Evolutionary conservation across 495 filamentous ascomycete species (phyloP).

Genomic region (Aspergillus bertholletiae): DNA sequence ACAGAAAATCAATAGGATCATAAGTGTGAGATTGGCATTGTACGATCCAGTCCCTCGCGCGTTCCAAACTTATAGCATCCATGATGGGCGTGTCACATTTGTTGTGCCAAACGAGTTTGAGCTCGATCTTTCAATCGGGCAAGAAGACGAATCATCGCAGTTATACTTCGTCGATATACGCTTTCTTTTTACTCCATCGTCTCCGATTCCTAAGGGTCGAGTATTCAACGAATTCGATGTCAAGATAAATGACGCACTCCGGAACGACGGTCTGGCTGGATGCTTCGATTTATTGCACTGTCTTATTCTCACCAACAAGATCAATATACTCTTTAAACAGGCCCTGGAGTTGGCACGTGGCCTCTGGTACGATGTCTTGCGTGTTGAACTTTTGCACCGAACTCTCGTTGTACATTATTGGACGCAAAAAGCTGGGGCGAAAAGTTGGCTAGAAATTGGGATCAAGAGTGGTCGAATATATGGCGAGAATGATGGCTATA

Average conservation of each 20-base stretch:
- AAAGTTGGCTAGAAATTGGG: conserved; percentile 90
- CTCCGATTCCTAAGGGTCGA: conserved; percentile 52
- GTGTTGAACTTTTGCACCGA: conserved; percentile 71
- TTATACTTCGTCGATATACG: conserved; percentile 93
- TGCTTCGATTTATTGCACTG: conserved; percentile 85
- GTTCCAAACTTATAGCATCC: conserved; percentile 70
- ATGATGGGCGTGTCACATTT: conserved; percentile 82
- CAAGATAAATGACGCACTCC: conserved; percentile 65
- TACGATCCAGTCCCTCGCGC: conserved; percentile 69
- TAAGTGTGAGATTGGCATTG: conserved; percentile 74
- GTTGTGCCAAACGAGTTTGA: conserved; percentile 82
- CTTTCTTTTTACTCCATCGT: conserved; percentile 71
- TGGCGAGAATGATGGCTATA: conserved; percentile 10
- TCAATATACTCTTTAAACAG: conserved; percentile 73
- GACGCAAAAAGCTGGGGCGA: conserved; percentile 60
- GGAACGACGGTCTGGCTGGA: conserved; percentile 61
- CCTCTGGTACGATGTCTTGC: conserved; percentile 72
- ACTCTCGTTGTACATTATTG: conserved; percentile 89
- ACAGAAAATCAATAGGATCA: conserved; percentile 75
- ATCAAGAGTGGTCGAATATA: conserved; percentile 58
- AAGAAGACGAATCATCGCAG: conserved; percentile 73
- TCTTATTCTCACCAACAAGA: conserved; percentile 81
- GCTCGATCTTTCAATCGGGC: conserved; percentile 81
- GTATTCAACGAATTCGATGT: conserved; percentile 62
- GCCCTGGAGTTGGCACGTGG: conserved; percentile 60